phyloP scores from a whole-genome alignment of 202 grass and related monocot species.

The Panicum virgatum region DNA sequence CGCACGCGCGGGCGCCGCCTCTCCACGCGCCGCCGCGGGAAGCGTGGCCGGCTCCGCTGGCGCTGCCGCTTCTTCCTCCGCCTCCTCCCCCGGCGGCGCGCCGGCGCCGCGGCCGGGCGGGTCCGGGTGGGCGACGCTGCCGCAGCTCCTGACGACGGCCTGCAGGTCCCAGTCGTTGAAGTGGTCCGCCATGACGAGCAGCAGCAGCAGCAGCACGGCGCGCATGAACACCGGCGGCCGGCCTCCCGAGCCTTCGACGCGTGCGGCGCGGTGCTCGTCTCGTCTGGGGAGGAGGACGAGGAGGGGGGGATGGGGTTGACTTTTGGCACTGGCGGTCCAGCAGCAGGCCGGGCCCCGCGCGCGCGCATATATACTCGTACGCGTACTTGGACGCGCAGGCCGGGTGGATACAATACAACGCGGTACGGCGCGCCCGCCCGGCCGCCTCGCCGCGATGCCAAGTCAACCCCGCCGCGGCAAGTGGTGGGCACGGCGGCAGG shows the following conservation, averaged over 20 bases:
- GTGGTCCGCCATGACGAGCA: conserved; percentile 38
- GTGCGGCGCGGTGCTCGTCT: conserved; percentile 18
- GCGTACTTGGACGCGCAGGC: conserved; percentile 15
- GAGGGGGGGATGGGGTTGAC: conserved; percentile 48
- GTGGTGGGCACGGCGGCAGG: conserved; percentile 44
- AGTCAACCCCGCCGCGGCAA: conserved; percentile 23
- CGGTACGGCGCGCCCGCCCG: neutral
- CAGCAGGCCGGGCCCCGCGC: neutral
- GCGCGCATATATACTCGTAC: conserved; percentile 46
- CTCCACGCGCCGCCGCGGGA: neutral
- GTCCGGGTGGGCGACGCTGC: conserved; percentile 26
- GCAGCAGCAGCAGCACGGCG: conserved; percentile 20
- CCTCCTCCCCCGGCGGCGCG: neutral
- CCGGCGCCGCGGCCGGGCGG: neutral
- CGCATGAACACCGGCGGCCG: conserved; percentile 46
- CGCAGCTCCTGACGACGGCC: conserved; percentile 79
- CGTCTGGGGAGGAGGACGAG: neutral
- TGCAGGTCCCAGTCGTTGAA: conserved; percentile 91
- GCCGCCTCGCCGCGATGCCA: neutral
- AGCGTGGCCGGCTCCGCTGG: neutral
- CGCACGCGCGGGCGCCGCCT: neutral
- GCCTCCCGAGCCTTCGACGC: conserved; percentile 23
- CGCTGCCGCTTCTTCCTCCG: neutral
- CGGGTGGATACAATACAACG: neutral
- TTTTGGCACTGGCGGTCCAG: conserved; percentile 27